Percentiles rank a stretch among this genome's conserved stretches.
Evolutionary conservation across 140 eudicot species (phyloP).

Genomic region (Stevia rebaudiana): DNA sequence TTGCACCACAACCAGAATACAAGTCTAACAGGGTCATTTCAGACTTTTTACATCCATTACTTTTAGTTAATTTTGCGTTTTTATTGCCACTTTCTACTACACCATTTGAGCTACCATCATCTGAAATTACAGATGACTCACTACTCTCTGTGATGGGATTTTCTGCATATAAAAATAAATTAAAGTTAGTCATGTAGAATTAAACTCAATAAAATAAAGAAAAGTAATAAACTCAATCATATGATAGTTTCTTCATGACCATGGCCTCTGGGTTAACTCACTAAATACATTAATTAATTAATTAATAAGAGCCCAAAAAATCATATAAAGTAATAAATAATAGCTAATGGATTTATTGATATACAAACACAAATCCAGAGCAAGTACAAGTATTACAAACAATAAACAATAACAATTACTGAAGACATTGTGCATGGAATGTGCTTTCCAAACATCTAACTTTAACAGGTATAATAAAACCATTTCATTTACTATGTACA

Average conservation of each 20-base stretch:
- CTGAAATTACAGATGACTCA: constrained; percentile 43
- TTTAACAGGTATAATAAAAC: background rate
- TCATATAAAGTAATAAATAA: background rate
- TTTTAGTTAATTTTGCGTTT: constrained; percentile 1
- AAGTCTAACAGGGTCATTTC: constrained; percentile 51
- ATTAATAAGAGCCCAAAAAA: background rate
- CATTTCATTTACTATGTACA: background rate
- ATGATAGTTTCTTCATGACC: background rate
- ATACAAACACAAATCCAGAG: background rate
- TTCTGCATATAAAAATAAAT: constrained; percentile 21
- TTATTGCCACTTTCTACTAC: constrained; percentile 6
- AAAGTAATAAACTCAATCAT: background rate
- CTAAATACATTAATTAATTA: background rate
- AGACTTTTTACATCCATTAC: background rate
- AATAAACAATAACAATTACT: background rate
- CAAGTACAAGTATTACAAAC: background rate
- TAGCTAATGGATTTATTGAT: background rate
- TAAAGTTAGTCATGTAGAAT: background rate
- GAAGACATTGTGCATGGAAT: background rate
- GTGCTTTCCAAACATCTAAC: background rate
- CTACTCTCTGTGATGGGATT: constrained; percentile 9
- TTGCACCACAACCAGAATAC: constrained; percentile 90
- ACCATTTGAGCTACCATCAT: constrained; percentile 29
- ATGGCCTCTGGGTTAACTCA: background rate
- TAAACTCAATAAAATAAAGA: background rate